Conservation (phyloP, 331 rosid genomes). For the Prunus yedoensis region DNA sequence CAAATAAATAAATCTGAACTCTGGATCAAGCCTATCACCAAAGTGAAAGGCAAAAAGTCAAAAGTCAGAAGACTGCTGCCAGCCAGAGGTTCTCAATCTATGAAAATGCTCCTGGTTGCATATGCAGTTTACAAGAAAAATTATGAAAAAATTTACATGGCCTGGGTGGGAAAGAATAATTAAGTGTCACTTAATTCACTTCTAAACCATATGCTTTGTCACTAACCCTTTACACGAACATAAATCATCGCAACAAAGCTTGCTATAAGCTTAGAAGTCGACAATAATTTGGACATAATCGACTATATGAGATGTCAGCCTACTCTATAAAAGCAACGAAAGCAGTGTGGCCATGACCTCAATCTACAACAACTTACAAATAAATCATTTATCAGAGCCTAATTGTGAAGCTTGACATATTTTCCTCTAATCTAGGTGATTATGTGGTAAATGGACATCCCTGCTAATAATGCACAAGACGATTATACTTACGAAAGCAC, state of each 20-base stretch:
- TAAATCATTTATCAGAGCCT: neutral
- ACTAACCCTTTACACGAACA: slow-evolving; percentile 4
- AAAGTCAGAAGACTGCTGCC: too few relatives aligned
- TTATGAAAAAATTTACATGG: neutral
- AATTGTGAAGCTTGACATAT: slow-evolving; percentile 4
- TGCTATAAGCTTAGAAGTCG: neutral
- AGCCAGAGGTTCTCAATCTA: too few relatives aligned
- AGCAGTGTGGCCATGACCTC: neutral
- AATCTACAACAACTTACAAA: neutral
- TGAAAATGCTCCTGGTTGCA: neutral
- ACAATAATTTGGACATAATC: neutral
- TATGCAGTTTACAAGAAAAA: neutral
- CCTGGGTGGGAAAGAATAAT: neutral
- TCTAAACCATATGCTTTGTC: neutral
- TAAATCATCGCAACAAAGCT: neutral
- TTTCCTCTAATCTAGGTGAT: slow-evolving; percentile 16
- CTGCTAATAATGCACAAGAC: neutral
- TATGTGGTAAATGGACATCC: neutral
- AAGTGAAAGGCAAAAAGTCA: neutral
- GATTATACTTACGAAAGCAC: neutral
- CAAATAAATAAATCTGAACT: too few relatives aligned
- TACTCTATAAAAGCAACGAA: neutral
- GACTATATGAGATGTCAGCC: slow-evolving; percentile 6
- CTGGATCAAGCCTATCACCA: too few relatives aligned
- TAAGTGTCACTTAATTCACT: neutral